phyloP scores from a whole-genome alignment of 805 yeast species.

The Pichia nanzhaoensis region DNA sequence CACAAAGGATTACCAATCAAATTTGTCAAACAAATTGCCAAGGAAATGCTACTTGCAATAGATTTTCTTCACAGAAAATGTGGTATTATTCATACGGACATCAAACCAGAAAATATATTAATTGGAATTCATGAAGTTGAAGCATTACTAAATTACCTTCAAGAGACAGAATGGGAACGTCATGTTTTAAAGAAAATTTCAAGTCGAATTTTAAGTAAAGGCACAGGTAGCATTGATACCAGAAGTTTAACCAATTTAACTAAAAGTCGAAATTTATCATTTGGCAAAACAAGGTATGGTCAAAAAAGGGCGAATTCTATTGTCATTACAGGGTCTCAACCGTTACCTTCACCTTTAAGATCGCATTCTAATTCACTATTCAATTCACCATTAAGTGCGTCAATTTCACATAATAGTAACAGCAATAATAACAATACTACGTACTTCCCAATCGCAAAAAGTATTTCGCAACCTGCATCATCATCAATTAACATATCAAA shows the following conservation, averaged over 20 bases:
- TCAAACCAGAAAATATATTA: constrained; percentile 67
- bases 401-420: background rate
- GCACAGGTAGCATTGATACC: constrained; percentile 11
- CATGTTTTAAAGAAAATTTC: constrained; percentile 26
- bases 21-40: constrained; percentile 51
- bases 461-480: background rate
- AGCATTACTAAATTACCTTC: constrained; percentile 39
- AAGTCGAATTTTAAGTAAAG: constrained; percentile 19
- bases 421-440: constrained; percentile 10
- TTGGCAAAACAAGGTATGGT: constrained; percentile 34
- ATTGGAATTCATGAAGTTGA: constrained; percentile 50
- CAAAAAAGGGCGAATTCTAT: constrained; percentile 56
- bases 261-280: constrained; percentile 19
- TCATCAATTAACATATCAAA: constrained; percentile 3
- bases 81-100: constrained; percentile 68
- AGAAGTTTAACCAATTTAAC: constrained; percentile 9
- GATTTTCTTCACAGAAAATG: constrained; percentile 56
- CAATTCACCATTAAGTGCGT: constrained; percentile 18
- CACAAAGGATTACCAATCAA: constrained; percentile 43
- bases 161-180: constrained; percentile 33
- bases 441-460: constrained; percentile 12
- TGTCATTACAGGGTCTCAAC: constrained; percentile 79
- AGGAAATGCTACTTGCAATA: constrained; percentile 47
- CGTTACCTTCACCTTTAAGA: constrained; percentile 81
- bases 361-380: constrained; percentile 34